A percentile compares a stretch with the other conserved stretches of the same genome.
phyloP scores from a whole-genome alignment of 2,329 filamentous ascomycete species.

The Aspergillus japonicus region DNA sequence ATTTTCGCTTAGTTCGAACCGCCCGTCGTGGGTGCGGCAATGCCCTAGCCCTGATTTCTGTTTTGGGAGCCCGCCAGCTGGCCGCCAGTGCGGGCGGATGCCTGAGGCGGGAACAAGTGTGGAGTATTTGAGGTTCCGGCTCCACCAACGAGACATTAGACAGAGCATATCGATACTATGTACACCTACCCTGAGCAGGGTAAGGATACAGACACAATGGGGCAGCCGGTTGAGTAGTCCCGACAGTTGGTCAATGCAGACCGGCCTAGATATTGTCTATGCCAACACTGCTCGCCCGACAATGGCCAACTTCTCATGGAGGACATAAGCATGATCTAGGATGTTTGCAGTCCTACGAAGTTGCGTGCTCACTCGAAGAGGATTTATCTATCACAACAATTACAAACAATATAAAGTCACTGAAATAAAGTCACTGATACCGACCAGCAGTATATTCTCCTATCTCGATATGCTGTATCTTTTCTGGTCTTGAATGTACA shows the following conservation, averaged over 20 bases:
- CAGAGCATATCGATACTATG: no score
- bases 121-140: neutral
- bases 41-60: conserved; percentile 38
- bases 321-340: no score
- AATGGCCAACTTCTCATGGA: no score
- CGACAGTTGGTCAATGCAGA: no score
- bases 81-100: neutral
- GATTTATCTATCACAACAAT: neutral
- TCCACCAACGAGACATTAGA: neutral
- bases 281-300: no score
- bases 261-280: no score
- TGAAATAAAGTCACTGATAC: neutral
- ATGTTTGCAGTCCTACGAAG: no score
- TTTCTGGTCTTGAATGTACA: conserved; percentile 7
- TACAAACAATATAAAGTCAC: neutral
- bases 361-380: no score
- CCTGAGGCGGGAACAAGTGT: neutral
- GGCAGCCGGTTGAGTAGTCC: no score
- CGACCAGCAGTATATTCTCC: neutral
- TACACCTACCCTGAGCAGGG: no score
- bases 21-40: conserved; percentile 27
- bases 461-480: neutral
- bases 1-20: conserved; percentile 44
- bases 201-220: no score
- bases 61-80: conserved; percentile 12